A percentile compares a stretch with the other conserved stretches of the same genome.
These are phyloP conservation scores for Penicillium sp. DNA, from an alignment of 2,329 filamentous ascomycete species.

Conservation along the genomic window DNA sequence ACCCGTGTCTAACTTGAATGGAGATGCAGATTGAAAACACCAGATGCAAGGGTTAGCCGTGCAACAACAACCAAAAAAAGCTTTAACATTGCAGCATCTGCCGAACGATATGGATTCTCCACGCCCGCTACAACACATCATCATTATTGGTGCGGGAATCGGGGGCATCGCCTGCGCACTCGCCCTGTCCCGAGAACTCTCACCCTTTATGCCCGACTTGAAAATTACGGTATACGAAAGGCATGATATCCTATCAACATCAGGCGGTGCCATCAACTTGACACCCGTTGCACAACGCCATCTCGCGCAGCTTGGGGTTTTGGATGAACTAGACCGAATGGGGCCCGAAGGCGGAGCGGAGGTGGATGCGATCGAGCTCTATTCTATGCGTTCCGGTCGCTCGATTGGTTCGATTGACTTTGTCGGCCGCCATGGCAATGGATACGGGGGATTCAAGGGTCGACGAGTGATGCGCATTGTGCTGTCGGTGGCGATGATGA, in stretches of 20 bases:
- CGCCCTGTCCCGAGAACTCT: slow-evolving; percentile 32
- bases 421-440: slow-evolving; percentile 35
- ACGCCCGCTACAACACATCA: slow-evolving; percentile 25
- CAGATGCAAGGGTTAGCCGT: neutral
- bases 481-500: slow-evolving; percentile 43
- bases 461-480: slow-evolving; percentile 43
- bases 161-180: slow-evolving; percentile 36
- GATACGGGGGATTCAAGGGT: slow-evolving; percentile 42
- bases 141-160: slow-evolving; percentile 37
- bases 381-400: slow-evolving; percentile 40
- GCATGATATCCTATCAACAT: slow-evolving; percentile 41
- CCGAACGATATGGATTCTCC: slow-evolving; percentile 11
- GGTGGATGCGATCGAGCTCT: slow-evolving; percentile 43
- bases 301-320: slow-evolving; percentile 42
- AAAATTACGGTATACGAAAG: slow-evolving; percentile 43
- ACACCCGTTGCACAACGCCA: slow-evolving; percentile 46
- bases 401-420: slow-evolving; percentile 41
- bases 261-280: slow-evolving; percentile 46
- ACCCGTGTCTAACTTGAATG: neutral
- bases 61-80: neutral
- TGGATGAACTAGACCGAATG: slow-evolving; percentile 38
- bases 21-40: neutral
- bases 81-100: neutral
- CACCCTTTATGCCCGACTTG: slow-evolving; percentile 33
- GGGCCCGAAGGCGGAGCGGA: slow-evolving; percentile 41